These are phyloP conservation scores for Pedinophyceae sp. DNA, from an alignment of 139 green algal species.

Conservation along the genomic window DNA sequence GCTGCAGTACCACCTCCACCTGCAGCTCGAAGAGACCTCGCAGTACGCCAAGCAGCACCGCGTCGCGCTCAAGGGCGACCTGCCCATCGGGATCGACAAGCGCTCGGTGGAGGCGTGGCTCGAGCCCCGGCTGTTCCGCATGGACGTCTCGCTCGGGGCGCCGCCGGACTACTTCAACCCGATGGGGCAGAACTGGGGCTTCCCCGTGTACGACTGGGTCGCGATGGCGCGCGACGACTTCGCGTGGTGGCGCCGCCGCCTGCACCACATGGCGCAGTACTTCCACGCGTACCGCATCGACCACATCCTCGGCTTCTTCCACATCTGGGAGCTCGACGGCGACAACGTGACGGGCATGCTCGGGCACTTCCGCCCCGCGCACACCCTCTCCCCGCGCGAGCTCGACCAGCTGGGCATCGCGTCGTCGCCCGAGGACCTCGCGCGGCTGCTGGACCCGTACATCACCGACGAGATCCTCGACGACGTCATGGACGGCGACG, in stretches of 20 bases:
- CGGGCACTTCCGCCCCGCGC: slow-evolving; percentile 69
- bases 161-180: slow-evolving; percentile 78
- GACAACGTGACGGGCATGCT: slow-evolving; percentile 46
- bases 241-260: slow-evolving; percentile 63
- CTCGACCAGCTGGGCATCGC: slow-evolving; percentile 62
- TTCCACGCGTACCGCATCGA: slow-evolving; percentile 92
- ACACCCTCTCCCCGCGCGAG: slow-evolving; percentile 52
- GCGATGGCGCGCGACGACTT: slow-evolving; percentile 78
- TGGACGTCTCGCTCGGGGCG: slow-evolving; percentile 72
- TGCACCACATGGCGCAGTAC: slow-evolving; percentile 71
- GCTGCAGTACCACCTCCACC: slow-evolving; percentile 80
- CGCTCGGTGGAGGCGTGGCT: slow-evolving; percentile 81
- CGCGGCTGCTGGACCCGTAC: slow-evolving; percentile 23
- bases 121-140: slow-evolving; percentile 69
- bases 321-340: slow-evolving; percentile 88
- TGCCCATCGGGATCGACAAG: slow-evolving; percentile 94
- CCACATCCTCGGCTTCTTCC: slow-evolving; percentile 96
- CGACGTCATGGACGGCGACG: slow-evolving; percentile 25
- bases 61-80: slow-evolving; percentile 87
- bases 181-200: slow-evolving; percentile 88
- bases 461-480: slow-evolving; percentile 25
- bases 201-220: slow-evolving; percentile 93
- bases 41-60: slow-evolving; percentile 34
- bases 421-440: background rate
- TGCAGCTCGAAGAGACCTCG: slow-evolving; percentile 23